Evolutionary conservation across 2,329 filamentous ascomycete species (phyloP).

Genomic region (Rhynchosporium graminicola): DNA sequence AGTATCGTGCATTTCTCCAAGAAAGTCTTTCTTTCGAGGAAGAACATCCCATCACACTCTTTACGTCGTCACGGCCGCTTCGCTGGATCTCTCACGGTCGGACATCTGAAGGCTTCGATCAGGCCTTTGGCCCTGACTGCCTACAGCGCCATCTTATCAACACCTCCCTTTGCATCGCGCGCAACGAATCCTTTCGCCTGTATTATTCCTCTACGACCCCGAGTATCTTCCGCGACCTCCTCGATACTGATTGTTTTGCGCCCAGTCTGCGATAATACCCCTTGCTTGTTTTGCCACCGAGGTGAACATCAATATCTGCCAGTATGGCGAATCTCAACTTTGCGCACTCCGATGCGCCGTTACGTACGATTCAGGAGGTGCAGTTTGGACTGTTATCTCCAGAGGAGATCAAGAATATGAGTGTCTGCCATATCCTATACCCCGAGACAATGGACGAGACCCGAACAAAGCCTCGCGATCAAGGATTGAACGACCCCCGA

Average conservation of each 20-base stretch:
- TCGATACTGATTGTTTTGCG: constrained; percentile 34
- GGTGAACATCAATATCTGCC: constrained; percentile 33
- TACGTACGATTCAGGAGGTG: constrained; percentile 98
- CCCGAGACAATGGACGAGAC: constrained; percentile 99
- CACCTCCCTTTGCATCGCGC: constrained; percentile 31
- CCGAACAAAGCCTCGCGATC: constrained; percentile 84
- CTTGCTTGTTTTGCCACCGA: constrained; percentile 20
- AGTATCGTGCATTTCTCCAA: constrained; percentile 40
- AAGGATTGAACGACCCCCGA: constrained; percentile 91
- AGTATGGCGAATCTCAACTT: constrained; percentile 93
- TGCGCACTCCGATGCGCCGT: constrained; percentile 86
- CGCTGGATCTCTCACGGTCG: constrained; percentile 32
- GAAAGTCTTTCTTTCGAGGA: constrained; percentile 38
- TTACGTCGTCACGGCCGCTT: constrained; percentile 30
- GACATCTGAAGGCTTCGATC: constrained; percentile 31
- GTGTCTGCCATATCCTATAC: constrained; percentile 92
- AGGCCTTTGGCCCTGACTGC: constrained; percentile 40
- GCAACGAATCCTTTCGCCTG: constrained; percentile 29
- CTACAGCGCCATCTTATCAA: constrained; percentile 38
- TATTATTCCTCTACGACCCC: constrained; percentile 22
- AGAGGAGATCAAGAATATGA: constrained; percentile 99
- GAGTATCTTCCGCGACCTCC: constrained; percentile 20
- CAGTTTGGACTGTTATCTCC: constrained; percentile 98
- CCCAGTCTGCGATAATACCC: constrained; percentile 26
- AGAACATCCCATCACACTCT: constrained; percentile 35